phyloP scores from a whole-genome alignment of 129 eudicot genomes.

The Ambrosia trifida region DNA sequence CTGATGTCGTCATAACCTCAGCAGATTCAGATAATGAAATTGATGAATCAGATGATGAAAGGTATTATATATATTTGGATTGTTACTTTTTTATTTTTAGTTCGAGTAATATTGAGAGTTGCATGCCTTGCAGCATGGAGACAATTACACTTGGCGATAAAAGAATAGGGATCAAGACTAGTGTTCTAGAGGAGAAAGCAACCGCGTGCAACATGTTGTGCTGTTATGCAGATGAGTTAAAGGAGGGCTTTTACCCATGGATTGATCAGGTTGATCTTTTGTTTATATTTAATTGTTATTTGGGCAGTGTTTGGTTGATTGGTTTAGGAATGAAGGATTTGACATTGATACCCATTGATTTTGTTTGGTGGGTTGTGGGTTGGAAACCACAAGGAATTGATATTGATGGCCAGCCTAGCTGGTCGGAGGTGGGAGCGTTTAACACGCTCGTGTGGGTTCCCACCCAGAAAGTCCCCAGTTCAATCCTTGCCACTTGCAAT shows the following conservation, averaged over 20 bases:
- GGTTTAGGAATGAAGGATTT: neutral
- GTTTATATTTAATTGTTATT: neutral
- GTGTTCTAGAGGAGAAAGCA: slow-evolving; percentile 98
- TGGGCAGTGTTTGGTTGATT: slow-evolving; percentile 5
- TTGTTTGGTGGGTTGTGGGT: neutral
- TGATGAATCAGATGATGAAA: slow-evolving; percentile 98
- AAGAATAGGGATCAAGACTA: slow-evolving; percentile 96
- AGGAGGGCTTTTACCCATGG: slow-evolving; percentile 99
- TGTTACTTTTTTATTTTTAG: neutral
- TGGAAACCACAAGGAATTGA: neutral
- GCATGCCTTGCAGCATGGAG: slow-evolving; percentile 79
- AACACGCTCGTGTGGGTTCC: too few species aligned
- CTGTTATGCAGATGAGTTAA: slow-evolving; percentile 96
- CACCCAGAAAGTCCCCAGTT: too few species aligned
- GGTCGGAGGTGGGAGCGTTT: too few species aligned
- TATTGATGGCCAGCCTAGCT: too few species aligned
- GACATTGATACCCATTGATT: neutral
- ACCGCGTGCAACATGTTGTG: slow-evolving; percentile 99
- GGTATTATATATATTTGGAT: slow-evolving; percentile 40
- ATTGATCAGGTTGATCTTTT: slow-evolving; percentile 78
- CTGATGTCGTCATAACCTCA: slow-evolving; percentile 96
- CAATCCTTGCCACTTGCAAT: too few species aligned
- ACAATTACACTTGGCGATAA: slow-evolving; percentile 98
- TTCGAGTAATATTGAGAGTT: neutral
- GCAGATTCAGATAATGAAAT: slow-evolving; percentile 91